Evolutionary conservation across 176 grass and related monocot species (phyloP).

Genomic region (Typha latifolia): DNA sequence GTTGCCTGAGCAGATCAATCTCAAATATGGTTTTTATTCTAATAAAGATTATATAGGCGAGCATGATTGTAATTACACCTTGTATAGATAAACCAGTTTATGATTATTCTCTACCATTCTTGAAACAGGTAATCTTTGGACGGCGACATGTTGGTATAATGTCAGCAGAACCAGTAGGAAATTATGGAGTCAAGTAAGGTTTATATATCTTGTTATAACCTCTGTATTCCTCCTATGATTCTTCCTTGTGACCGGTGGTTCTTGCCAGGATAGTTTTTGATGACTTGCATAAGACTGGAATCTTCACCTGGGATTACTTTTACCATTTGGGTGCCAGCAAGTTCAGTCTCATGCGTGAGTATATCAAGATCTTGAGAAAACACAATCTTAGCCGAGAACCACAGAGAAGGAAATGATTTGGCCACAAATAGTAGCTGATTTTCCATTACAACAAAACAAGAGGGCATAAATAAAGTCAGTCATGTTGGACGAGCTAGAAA

Average conservation of each 20-base stretch:
- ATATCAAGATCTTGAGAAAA: conserved; percentile 77
- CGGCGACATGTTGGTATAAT: conserved; percentile 74
- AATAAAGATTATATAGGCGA: neutral
- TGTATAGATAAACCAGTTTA: neutral
- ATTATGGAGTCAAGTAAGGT: conserved; percentile 74
- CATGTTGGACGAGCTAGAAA: too few species aligned
- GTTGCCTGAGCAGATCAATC: neutral
- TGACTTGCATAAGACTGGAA: conserved; percentile 93
- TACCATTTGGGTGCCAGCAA: conserved; percentile 76
- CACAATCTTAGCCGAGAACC: conserved; percentile 72
- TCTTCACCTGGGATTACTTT: conserved; percentile 97
- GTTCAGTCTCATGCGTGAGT: conserved; percentile 54
- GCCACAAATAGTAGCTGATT: too few species aligned
- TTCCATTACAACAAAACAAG: too few species aligned
- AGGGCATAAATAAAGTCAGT: too few species aligned
- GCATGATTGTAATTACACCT: neutral
- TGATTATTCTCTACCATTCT: neutral
- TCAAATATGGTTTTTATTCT: neutral
- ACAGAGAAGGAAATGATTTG: conserved; percentile 43
- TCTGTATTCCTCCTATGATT: neutral
- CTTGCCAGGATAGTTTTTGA: conserved; percentile 72
- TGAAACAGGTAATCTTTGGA: conserved; percentile 75
- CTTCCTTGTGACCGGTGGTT: neutral
- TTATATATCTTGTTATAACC: conserved; percentile 7
- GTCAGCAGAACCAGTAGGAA: conserved; percentile 91